phyloP scores from a whole-genome alignment of 495 filamentous ascomycete species.

The Haplographium delicatum region DNA sequence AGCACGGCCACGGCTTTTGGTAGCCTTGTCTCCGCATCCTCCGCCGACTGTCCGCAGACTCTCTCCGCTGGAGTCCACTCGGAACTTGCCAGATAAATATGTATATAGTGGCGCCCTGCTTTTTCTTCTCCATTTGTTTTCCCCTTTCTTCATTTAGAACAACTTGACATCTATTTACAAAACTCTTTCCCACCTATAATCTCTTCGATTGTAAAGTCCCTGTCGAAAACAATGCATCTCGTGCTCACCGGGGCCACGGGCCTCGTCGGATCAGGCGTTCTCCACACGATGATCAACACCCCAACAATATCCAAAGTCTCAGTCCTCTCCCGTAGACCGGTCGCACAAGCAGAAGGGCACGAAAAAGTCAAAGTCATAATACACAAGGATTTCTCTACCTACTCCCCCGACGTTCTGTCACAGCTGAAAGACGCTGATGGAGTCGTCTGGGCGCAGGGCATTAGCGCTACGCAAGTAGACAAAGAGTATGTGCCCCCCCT shows the following conservation, averaged over 20 bases:
- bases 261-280: slow-evolving; percentile 58
- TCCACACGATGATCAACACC: slow-evolving; percentile 58
- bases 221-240: slow-evolving; percentile 65
- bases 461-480: slow-evolving; percentile 49
- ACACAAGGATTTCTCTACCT: slow-evolving; percentile 58
- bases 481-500: slow-evolving; percentile 45
- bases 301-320: slow-evolving; percentile 55
- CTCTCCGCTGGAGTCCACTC: no score
- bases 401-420: slow-evolving; percentile 46
- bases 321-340: slow-evolving; percentile 60
- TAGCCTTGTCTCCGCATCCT: no score
- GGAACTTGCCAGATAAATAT: no score
- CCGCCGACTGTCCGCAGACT: no score
- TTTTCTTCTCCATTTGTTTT: no score
- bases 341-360: slow-evolving; percentile 55
- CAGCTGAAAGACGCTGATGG: slow-evolving; percentile 58
- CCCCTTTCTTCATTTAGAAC: no score
- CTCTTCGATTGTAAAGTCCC: no score
- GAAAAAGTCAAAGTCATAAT: slow-evolving; percentile 57
- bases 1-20: no score
- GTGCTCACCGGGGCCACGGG: slow-evolving; percentile 74
- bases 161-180: no score
- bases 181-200: no score
- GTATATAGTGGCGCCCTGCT: no score
- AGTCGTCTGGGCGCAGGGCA: slow-evolving; percentile 68